Evolutionary conservation across 345 rosid genomes (phyloP), one percentile per base, ranked within the genome.

Genomic region (Sonneratia alba): DNA sequence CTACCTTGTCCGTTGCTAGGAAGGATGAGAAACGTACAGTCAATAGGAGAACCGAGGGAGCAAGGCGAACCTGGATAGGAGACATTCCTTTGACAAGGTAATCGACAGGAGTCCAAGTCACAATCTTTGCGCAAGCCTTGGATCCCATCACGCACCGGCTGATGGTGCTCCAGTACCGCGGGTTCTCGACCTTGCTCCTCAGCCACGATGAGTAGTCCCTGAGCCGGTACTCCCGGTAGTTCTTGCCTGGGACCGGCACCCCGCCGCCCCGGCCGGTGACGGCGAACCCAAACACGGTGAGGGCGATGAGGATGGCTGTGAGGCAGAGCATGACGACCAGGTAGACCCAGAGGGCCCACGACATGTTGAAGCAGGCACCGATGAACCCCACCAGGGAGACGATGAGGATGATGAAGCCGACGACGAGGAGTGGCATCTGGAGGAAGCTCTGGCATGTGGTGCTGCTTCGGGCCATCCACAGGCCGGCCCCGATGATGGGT

Each of bases 301-400:
- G 67, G 16, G 74, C 89, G 86, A 89, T 81, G 8, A 95, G 78
- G 34, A 90, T 62, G 11, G 79, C 85, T 71, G 92, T 89, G n/a
- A 90, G 74, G 73, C 88, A 68, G 70, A 95, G 57, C 98, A 95
- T 90, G 73, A 90, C 89, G 67, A 89, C 86, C 66, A 95, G 74
- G 78, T 95, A 95, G 2, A 95, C 80, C 99, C 99, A 92, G 13
- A 95, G 97, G 27, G 87, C 88, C 89, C 91, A 95, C 36, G 85
- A 87, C 32, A 95, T 83, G 61, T 83, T 80, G 65, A 90, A 95
- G 45, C 99, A 95, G 24, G 97, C 94, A n/a, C 99, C 98, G 16
- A 92, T 80, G 74, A 92, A 86, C 36, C 99, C 99, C 24, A 88
- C 93, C 21, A 95, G 68, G 40, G 99, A 95, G 36, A 95, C 75